phyloP scores from a whole-genome alignment of 495 filamentous ascomycete genomes.

The Filosporella fistucella region DNA sequence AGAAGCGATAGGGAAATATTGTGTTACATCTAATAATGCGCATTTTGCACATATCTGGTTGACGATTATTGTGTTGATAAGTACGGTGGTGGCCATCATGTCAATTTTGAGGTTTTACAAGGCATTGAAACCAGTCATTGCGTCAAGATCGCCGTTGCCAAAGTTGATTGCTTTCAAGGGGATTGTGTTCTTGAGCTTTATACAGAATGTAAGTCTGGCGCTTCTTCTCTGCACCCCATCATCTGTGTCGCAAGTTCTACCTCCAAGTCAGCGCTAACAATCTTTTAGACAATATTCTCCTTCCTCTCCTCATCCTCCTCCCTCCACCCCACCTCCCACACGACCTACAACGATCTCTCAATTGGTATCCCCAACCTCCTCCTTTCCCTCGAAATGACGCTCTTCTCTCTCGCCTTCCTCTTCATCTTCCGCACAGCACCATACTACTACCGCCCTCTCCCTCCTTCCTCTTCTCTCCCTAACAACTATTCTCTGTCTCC shows the following conservation, averaged over 20 bases:
- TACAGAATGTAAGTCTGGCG: slow-evolving; percentile 22
- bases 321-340: slow-evolving; percentile 61
- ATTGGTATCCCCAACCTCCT: slow-evolving; percentile 71
- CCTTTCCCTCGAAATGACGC: slow-evolving; percentile 80
- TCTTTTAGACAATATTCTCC: slow-evolving; percentile 20
- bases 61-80: slow-evolving; percentile 17
- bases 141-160: slow-evolving; percentile 10
- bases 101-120: slow-evolving; percentile 23
- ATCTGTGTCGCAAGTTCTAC: neutral
- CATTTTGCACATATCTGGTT: slow-evolving; percentile 73
- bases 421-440: slow-evolving; percentile 73
- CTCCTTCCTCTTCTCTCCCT: neutral
- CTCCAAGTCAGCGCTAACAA: neutral
- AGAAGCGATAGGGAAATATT: slow-evolving; percentile 64
- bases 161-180: slow-evolving; percentile 27
- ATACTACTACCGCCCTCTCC: slow-evolving; percentile 44
- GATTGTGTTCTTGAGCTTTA: slow-evolving; percentile 23
- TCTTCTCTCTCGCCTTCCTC: slow-evolving; percentile 70
- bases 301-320: slow-evolving; percentile 6
- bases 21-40: slow-evolving; percentile 67
- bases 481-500: neutral
- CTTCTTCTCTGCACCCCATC: neutral
- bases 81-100: slow-evolving; percentile 18
- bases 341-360: slow-evolving; percentile 67
- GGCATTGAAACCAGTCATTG: slow-evolving; percentile 12